A percentile compares a stretch with the other conserved stretches of the same genome.
These are phyloP conservation scores for Aspergillus homomorphus DNA, from an alignment of 495 filamentous ascomycete genomes.

Conservation along the genomic window DNA sequence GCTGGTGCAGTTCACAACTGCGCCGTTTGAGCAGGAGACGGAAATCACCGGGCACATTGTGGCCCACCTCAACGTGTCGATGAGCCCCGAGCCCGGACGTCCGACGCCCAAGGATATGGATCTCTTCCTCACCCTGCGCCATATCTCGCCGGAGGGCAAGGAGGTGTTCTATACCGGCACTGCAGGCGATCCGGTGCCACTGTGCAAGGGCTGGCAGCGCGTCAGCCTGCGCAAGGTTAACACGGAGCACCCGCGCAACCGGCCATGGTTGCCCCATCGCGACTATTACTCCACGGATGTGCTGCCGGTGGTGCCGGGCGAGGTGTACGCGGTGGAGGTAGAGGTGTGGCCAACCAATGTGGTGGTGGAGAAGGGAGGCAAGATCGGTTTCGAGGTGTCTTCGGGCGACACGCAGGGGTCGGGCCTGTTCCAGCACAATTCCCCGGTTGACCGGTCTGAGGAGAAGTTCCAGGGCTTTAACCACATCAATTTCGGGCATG, in stretches of 20 bases:
- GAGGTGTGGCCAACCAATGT: slow-evolving; percentile 71
- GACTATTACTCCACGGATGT: slow-evolving; percentile 59
- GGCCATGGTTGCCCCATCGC: slow-evolving; percentile 53
- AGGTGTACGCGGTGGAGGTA: slow-evolving; percentile 61
- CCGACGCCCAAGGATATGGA: slow-evolving; percentile 54
- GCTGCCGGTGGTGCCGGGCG: slow-evolving; percentile 48
- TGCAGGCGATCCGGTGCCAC: slow-evolving; percentile 44
- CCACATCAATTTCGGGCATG: slow-evolving; percentile 53
- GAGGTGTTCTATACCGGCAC: slow-evolving; percentile 66
- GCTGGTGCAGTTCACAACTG: slow-evolving; percentile 51
- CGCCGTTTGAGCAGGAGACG: slow-evolving; percentile 53
- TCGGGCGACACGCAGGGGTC: slow-evolving; percentile 60
- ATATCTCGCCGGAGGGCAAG: slow-evolving; percentile 51
- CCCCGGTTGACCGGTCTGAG: slow-evolving; percentile 42
- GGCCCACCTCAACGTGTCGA: slow-evolving; percentile 58
- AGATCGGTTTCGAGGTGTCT: slow-evolving; percentile 55
- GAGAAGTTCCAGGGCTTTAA: slow-evolving; percentile 51
- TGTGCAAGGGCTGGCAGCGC: slow-evolving; percentile 46
- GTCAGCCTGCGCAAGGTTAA: slow-evolving; percentile 53
- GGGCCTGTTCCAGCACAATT: slow-evolving; percentile 56
- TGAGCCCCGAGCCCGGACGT: slow-evolving; percentile 38
- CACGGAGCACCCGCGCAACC: slow-evolving; percentile 44
- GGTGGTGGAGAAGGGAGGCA: slow-evolving; percentile 47
- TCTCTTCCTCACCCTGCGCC: slow-evolving; percentile 60
- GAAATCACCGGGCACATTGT: slow-evolving; percentile 67